These are phyloP conservation scores for Pseudocercospora pini-densiflorae DNA, from an alignment of 2,329 filamentous ascomycete species.

Conservation along the genomic window DNA sequence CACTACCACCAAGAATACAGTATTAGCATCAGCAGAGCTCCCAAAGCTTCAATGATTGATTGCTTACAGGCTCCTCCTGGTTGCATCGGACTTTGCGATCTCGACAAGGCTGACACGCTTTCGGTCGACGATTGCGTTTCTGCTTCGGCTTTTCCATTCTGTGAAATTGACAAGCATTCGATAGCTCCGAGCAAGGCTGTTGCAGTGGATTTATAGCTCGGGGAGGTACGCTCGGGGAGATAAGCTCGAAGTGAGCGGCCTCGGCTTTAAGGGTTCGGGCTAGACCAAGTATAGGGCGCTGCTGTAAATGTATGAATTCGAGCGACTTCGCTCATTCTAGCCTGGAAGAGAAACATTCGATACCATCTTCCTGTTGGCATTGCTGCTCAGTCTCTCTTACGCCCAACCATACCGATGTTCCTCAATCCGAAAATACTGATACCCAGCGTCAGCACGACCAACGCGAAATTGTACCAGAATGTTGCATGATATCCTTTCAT, in stretches of 20 bases:
- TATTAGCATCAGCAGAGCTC: background rate
- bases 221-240: background rate
- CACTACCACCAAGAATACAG: background rate
- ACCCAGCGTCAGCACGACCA: constrained; percentile 34
- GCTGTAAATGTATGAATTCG: background rate
- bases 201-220: background rate
- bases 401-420: constrained; percentile 48
- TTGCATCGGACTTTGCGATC: constrained; percentile 13
- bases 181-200: background rate
- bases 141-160: constrained; percentile 3
- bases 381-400: constrained; percentile 40
- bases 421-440: constrained; percentile 46
- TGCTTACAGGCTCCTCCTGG: constrained; percentile 4
- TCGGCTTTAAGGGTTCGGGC: background rate
- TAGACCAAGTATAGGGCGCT: background rate
- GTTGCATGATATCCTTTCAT: constrained; percentile 47
- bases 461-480: constrained; percentile 47
- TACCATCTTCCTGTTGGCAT: background rate
- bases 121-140: constrained; percentile 13
- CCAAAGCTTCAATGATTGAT: background rate
- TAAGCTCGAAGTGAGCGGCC: background rate
- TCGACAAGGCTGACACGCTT: constrained; percentile 16
- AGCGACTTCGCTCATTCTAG: background rate
- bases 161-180: background rate
- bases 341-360: background rate